These are phyloP conservation scores for Chamaenerion angustifolium DNA, from an alignment of 345 rosid genomes.

Conservation along the genomic window DNA sequence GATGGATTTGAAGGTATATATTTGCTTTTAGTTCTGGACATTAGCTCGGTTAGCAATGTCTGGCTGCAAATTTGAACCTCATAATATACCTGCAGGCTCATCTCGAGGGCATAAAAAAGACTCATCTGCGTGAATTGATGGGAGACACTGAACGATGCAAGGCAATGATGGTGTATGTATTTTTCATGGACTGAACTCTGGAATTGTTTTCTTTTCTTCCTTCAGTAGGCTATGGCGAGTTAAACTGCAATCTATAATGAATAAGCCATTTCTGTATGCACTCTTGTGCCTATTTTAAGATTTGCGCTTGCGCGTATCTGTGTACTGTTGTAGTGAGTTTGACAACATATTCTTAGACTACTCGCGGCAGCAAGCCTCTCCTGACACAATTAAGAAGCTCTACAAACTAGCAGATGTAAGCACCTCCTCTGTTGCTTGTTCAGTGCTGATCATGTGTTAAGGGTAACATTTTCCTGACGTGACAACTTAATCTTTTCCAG, in stretches of 20 bases:
- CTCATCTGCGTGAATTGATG: conserved; percentile 78
- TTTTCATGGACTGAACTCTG: neutral
- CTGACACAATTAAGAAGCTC: conserved; percentile 54
- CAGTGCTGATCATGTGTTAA: neutral
- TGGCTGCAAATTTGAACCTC: neutral
- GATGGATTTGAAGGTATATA: conserved; percentile 73
- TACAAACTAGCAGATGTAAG: conserved; percentile 63
- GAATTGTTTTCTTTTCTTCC: neutral
- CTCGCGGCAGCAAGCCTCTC: conserved; percentile 65
- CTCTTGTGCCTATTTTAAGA: no score
- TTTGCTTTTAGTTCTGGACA: no score
- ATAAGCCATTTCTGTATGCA: no score
- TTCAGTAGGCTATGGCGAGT: no score
- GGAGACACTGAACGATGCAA: conserved; percentile 49
- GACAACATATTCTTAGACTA: conserved; percentile 66
- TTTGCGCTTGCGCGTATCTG: neutral
- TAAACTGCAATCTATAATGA: no score
- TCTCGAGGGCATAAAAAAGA: conserved; percentile 56
- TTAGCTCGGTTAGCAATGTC: neutral
- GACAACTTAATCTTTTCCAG: conserved; percentile 22
- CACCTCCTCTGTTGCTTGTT: conserved; percentile 3
- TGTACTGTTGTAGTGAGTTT: conserved; percentile 37
- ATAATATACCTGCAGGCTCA: conserved; percentile 28
- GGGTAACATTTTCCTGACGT: neutral
- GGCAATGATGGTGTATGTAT: conserved; percentile 59